These are phyloP conservation scores for Rubia yunnanensis DNA, from an alignment of 257 asterid genomes.

Conservation along the genomic window DNA sequence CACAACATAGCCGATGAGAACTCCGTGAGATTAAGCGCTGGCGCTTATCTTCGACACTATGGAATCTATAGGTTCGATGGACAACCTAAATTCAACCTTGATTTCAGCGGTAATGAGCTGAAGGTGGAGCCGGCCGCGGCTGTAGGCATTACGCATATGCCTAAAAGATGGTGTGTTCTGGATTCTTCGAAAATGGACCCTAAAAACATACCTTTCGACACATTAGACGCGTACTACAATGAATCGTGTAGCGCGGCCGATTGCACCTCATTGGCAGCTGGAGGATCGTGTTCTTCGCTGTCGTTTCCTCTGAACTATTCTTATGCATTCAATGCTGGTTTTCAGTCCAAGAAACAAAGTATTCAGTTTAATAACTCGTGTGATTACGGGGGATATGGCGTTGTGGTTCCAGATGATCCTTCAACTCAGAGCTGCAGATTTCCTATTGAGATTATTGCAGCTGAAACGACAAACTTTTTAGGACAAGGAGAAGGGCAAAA, in stretches of 20 bases:
- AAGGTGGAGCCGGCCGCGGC: constrained; percentile 32
- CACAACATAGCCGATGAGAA: constrained; percentile 64
- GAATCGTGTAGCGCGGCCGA: constrained; percentile 16
- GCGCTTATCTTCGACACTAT: constrained; percentile 63
- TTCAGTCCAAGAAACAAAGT: constrained; percentile 13
- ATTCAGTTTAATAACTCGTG: constrained; percentile 10
- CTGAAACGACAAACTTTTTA: constrained; percentile 4
- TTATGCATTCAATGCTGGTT: constrained; percentile 24
- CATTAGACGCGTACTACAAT: not conserved
- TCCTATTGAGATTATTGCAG: constrained; percentile 37
- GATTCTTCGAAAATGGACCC: constrained; percentile 7
- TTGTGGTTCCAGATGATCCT: constrained; percentile 27
- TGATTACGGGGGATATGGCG: constrained; percentile 43
- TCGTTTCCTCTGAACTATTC: constrained; percentile 6
- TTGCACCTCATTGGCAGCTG: constrained; percentile 15
- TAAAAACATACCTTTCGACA: not conserved
- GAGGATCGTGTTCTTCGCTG: constrained; percentile 20
- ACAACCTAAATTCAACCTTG: constrained; percentile 47
- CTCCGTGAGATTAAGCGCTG: constrained; percentile 32
- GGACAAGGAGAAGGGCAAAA: not conserved
- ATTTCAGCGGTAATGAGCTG: constrained; percentile 35
- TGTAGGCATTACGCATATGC: constrained; percentile 37
- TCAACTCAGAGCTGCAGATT: constrained; percentile 31
- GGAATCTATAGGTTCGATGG: constrained; percentile 69
- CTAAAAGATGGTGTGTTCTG: constrained; percentile 48